Conservation (phyloP, 116 monocot species). For the Zostera marina region DNA sequence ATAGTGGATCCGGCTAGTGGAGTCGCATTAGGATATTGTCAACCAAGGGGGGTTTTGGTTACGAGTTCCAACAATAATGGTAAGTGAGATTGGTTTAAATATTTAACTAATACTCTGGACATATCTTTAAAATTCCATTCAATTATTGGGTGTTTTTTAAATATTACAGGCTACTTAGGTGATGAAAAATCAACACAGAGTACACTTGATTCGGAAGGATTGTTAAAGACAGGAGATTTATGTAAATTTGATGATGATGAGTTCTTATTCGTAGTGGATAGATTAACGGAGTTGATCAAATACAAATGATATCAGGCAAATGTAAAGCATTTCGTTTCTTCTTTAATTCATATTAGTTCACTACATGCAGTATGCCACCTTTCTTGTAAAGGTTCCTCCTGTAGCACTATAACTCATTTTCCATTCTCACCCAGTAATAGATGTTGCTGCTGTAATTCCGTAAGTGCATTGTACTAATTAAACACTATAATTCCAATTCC, state of each 20-base stretch:
- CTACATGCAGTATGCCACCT: background rate
- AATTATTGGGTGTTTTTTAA: too few relatives aligned
- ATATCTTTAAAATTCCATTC: too few relatives aligned
- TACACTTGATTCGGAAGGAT: constrained; percentile 35
- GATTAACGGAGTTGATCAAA: constrained; percentile 63
- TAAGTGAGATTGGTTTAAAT: too few relatives aligned
- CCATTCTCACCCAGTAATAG: constrained; percentile 50
- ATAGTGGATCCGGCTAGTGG: constrained; percentile 32
- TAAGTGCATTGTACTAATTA: too few relatives aligned
- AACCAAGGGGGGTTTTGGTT: constrained; percentile 38
- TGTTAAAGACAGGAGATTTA: constrained; percentile 59
- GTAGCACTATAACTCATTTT: constrained; percentile 80
- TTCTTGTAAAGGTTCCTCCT: constrained; percentile 49
- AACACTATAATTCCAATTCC: constrained; percentile 3
- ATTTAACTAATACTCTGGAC: too few relatives aligned
- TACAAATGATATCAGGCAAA: constrained; percentile 70
- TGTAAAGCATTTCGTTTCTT: background rate
- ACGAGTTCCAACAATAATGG: constrained; percentile 22
- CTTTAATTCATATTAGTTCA: background rate
- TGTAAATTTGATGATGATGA: constrained; percentile 54
- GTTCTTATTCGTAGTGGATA: constrained; percentile 40
- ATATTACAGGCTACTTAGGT: constrained; percentile 37
- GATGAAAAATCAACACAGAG: constrained; percentile 35
- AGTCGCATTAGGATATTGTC: constrained; percentile 16
- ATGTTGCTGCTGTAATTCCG: constrained; percentile 84